Evolutionary conservation across 2,329 filamentous ascomycete genomes (phyloP).

Genomic region (Phaeoacremonium minimum): DNA sequence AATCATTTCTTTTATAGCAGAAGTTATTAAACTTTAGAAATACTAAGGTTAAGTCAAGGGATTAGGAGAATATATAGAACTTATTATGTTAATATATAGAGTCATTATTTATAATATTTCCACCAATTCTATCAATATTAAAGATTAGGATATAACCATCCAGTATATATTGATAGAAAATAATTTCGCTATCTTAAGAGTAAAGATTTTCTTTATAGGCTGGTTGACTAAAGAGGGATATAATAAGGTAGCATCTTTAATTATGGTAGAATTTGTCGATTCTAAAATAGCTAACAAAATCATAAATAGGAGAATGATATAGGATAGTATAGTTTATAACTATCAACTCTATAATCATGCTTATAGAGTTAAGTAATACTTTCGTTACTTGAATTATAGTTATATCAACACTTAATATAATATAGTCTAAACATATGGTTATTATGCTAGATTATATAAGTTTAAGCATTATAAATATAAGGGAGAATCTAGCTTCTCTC

Average conservation of each 20-base stretch:
- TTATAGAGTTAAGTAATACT: slow-evolving; percentile 20
- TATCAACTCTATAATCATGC: slow-evolving; percentile 18
- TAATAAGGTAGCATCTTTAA: slow-evolving; percentile 15
- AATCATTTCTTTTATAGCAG: slow-evolving; percentile 7
- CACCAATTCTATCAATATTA: slow-evolving; percentile 19
- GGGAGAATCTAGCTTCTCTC: slow-evolving; percentile 13
- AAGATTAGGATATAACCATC: slow-evolving; percentile 16
- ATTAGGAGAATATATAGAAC: background rate
- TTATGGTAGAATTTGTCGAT: slow-evolving; percentile 19
- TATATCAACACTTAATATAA: slow-evolving; percentile 17
- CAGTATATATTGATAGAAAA: slow-evolving; percentile 20
- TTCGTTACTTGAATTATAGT: slow-evolving; percentile 17
- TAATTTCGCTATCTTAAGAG: slow-evolving; percentile 15
- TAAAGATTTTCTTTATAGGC: slow-evolving; percentile 17
- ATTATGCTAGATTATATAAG: slow-evolving; percentile 16
- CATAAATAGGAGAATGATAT: slow-evolving; percentile 17
- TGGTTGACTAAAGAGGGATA: slow-evolving; percentile 16
- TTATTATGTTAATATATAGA: slow-evolving; percentile 14
- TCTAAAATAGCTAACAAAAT: slow-evolving; percentile 16
- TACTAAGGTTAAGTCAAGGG: background rate
- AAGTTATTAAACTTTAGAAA: background rate
- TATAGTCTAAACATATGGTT: slow-evolving; percentile 15
- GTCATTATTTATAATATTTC: slow-evolving; percentile 18
- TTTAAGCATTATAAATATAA: slow-evolving; percentile 15
- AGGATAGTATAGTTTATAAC: slow-evolving; percentile 12